Evolutionary conservation across 129 eudicot species (phyloP).

Genomic region (Artemisia tridentata): DNA sequence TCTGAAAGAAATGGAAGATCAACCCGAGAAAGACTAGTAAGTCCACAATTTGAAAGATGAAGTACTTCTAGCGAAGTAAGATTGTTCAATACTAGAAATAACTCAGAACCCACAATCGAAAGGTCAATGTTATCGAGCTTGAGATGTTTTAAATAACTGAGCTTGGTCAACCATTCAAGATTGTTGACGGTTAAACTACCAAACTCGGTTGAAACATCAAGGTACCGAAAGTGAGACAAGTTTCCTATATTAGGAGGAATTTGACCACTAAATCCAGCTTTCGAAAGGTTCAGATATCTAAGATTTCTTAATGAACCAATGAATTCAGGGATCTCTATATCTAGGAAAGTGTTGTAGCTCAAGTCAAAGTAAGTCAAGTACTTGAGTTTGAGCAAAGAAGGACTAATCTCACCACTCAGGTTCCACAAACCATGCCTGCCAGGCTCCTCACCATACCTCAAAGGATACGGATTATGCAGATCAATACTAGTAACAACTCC

Average conservation of each 20-base stretch:
- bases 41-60: conserved; percentile 27
- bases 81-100: conserved; percentile 22
- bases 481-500: conserved; percentile 30
- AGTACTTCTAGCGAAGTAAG: conserved; percentile 28
- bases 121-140: conserved; percentile 33
- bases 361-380: conserved; percentile 41
- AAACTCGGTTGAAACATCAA: conserved; percentile 42
- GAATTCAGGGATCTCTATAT: conserved; percentile 39
- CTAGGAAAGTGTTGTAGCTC: conserved; percentile 42
- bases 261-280: conserved; percentile 41
- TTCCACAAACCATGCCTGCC: conserved; percentile 42
- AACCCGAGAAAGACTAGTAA: conserved; percentile 8
- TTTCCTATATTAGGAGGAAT: conserved; percentile 41
- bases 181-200: conserved; percentile 13
- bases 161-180: conserved; percentile 35
- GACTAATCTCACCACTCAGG: conserved; percentile 52
- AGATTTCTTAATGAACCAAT: conserved; percentile 39
- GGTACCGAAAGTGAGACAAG: conserved; percentile 42
- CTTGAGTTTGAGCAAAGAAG: conserved; percentile 37
- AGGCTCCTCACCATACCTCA: conserved; percentile 1
- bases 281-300: conserved; percentile 42
- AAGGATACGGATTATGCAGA: conserved; percentile 30
- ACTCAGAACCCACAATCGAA: conserved; percentile 25
- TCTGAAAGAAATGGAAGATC: conserved; percentile 35
- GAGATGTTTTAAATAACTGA: conserved; percentile 30